These are phyloP conservation scores for Carex parvula DNA, from an alignment of 176 grass and related monocot genomes.

Conservation along the genomic window DNA sequence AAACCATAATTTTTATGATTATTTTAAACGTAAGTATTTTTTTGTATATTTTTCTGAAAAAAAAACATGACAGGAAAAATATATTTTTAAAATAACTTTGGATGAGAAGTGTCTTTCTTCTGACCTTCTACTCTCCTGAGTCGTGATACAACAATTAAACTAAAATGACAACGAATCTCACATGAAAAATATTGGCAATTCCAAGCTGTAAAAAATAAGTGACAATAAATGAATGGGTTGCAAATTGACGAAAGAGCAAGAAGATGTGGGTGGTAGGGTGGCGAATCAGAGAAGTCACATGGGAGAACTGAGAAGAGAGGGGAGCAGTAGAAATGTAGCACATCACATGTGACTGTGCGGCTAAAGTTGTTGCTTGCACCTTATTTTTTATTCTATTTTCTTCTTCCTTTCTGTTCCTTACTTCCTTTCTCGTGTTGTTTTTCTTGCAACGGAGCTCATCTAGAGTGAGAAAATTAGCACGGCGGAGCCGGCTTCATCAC, in stretches of 20 bases:
- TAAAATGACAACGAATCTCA: neutral
- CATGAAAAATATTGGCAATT: neutral
- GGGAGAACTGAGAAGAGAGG: neutral
- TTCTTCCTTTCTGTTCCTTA: neutral
- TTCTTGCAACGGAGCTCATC: neutral
- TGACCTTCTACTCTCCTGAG: no score
- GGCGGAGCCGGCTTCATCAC: no score
- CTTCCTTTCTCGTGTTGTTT: conserved; percentile 26
- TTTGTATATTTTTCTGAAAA: no score
- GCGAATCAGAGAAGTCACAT: conserved; percentile 28
- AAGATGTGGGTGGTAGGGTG: neutral
- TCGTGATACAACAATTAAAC: neutral
- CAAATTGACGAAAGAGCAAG: neutral
- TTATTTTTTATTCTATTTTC: conserved; percentile 3
- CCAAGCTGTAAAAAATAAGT: neutral
- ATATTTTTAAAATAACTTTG: neutral
- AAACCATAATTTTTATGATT: no score
- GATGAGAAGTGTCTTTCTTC: no score
- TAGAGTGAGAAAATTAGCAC: no score
- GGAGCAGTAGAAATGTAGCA: neutral
- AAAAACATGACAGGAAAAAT: no score
- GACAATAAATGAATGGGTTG: neutral
- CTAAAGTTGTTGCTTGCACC: conserved; percentile 10
- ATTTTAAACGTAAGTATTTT: no score
- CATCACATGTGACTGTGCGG: conserved; percentile 23